Evolutionary conservation across 345 rosid species (phyloP).

Genomic region (Citrus cavaleriei): DNA sequence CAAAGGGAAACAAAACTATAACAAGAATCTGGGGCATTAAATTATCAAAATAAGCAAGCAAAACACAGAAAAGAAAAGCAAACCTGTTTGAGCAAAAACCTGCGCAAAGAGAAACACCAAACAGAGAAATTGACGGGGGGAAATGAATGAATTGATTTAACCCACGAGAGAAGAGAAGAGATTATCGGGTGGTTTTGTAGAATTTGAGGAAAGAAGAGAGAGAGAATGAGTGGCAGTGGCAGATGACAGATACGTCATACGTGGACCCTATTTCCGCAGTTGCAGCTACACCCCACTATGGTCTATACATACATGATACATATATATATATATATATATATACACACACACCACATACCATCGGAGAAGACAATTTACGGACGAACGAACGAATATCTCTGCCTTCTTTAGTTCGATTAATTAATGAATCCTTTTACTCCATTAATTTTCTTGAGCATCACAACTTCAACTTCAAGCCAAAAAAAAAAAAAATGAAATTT

Average conservation of each 20-base stretch:
- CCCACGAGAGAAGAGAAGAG: background rate
- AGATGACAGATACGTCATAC: background rate
- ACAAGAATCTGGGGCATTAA: background rate
- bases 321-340: no score
- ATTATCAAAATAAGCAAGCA: background rate
- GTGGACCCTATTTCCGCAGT: background rate
- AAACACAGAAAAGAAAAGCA: background rate
- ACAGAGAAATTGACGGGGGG: background rate
- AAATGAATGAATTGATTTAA: background rate
- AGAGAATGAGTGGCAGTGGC: background rate
- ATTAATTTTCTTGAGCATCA: background rate
- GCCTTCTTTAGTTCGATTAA: background rate
- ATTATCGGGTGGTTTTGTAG: background rate
- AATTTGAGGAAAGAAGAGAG: background rate
- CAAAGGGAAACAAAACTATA: background rate
- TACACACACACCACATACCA: no score
- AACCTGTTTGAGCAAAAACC: background rate
- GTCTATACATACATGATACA: background rate
- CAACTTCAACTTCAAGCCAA: background rate
- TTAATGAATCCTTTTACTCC: background rate
- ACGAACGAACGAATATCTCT: background rate
- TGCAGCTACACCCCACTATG: background rate
- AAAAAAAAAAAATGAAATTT: background rate
- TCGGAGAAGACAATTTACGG: background rate
- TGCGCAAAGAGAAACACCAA: background rate